phyloP scores from a whole-genome alignment of 768 basidiomycete genomes.

The Rickenella mellea region DNA sequence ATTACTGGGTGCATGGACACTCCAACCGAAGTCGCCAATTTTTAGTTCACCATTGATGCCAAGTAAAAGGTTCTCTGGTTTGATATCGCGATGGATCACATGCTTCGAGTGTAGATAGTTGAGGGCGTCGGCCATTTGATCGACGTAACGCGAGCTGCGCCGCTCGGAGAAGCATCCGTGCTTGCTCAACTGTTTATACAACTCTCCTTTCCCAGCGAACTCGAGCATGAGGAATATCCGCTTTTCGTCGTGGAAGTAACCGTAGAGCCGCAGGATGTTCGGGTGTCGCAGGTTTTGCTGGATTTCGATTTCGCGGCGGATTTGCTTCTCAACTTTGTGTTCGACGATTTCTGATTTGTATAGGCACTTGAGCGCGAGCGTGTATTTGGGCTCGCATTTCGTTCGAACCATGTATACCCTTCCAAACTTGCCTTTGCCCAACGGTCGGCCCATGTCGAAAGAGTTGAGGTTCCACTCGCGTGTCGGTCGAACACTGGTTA shows the following conservation, averaged over 20 bases:
- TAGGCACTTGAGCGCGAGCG: constrained; percentile 92
- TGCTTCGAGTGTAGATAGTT: constrained; percentile 89
- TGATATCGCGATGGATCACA: constrained; percentile 98
- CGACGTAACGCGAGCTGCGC: constrained; percentile 81
- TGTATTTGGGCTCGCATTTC: constrained; percentile 79
- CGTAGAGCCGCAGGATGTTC: constrained; percentile 87
- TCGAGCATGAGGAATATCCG: constrained; percentile 98
- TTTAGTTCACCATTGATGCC: constrained; percentile 96
- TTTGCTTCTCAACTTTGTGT: constrained; percentile 91
- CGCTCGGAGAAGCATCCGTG: constrained; percentile 82
- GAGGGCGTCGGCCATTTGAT: constrained; percentile 97
- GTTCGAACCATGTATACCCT: constrained; percentile 98
- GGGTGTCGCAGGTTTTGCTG: constrained; percentile 95
- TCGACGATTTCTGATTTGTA: constrained; percentile 95
- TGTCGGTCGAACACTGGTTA: constrained; percentile 53
- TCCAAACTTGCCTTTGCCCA: constrained; percentile 99
- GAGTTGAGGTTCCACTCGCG: constrained; percentile 77
- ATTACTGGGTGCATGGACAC: constrained; percentile 90
- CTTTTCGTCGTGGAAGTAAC: constrained; percentile 97
- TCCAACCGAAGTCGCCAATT: constrained; percentile 99
- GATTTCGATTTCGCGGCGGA: constrained; percentile 95
- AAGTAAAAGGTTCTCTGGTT: constrained; percentile 92
- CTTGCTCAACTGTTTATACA: constrained; percentile 92
- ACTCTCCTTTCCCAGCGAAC: constrained; percentile 92
- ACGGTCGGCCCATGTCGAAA: constrained; percentile 90